Evolutionary conservation across 305 asterid genomes (phyloP).

Genomic region (Fraxinus albicans): DNA sequence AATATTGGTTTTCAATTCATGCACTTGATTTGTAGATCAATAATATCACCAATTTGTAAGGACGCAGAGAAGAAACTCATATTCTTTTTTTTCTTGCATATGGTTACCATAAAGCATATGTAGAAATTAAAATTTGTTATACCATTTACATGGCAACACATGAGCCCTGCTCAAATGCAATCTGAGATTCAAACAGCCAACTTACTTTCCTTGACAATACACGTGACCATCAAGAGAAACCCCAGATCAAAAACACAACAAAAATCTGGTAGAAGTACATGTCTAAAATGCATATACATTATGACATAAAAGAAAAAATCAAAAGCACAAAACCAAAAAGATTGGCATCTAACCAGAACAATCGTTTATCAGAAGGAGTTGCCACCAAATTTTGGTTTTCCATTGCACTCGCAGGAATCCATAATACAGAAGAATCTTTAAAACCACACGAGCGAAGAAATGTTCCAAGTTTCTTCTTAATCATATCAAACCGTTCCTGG

Average conservation of each 20-base stretch:
- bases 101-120: not conserved
- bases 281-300: not conserved
- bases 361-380: conserved; percentile 44
- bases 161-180: not conserved
- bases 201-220: not conserved
- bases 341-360: conserved; percentile 61
- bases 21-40: not conserved
- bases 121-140: not conserved
- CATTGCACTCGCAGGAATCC: conserved; percentile 95
- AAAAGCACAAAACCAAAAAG: not conserved
- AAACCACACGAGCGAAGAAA: conserved; percentile 83
- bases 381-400: conserved; percentile 82
- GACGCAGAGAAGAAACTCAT: not conserved
- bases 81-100: not conserved
- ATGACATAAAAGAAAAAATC: not conserved
- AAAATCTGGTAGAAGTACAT: conserved; percentile 15
- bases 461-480: conserved; percentile 72
- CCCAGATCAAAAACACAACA: not conserved
- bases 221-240: not conserved
- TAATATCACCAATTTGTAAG: not conserved
- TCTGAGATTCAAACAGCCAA: not conserved
- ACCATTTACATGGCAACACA: not conserved
- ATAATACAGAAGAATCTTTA: conserved; percentile 69
- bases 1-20: not conserved
- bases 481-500: conserved; percentile 66